Evolutionary conservation across 179 eudicot genomes (phyloP), one percentile per base, ranked within the genome.

Genomic region (Vitellaria paradoxa): DNA sequence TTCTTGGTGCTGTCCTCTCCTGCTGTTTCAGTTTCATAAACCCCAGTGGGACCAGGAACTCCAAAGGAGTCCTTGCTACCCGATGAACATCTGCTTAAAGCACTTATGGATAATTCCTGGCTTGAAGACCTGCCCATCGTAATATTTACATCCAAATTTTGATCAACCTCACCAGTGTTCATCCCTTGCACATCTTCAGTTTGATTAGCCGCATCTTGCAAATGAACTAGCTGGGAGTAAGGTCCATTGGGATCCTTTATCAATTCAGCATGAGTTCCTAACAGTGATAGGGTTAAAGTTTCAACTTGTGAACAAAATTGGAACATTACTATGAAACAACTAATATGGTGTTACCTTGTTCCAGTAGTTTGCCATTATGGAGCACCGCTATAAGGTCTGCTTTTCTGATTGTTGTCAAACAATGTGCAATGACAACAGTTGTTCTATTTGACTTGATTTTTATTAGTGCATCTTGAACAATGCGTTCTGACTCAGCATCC

Each of bases 371-470:
- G 53, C 98, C 98, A 47, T 78, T 79, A 70, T 91, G 89, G 50
- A 94, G 87, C 8, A 92, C 98, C 18, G 97, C 97, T 37, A 92
- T 94, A 21, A 80, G 75, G 66, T 91, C 91, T 52, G 96, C 98
- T 72, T 91, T 92, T 81, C 90, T 88, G 61, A 94, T 83, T 18
- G 97, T 92, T 7, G 90, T 88, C 73, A 94, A 56, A n/a, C 97
- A 85, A 79, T 94, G 98, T n/a, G 98, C 97, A 47, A 94, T 93
- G 47, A 94, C 87, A 37, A 94, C 84, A 9, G 97, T 94, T 20
- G 98, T 94, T 72, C 96, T 70, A 65, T 86, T 82, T 40, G 84
- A 37, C 96, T 90, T 92, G 10, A 92, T 87, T 17, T 87, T 89
- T 30, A 87, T 91, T 37, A 94, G 90, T 24, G 98, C 98, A 67